Evolutionary conservation across 306 rosid species (phyloP).

Genomic region (Pachyrhizus erosus): DNA sequence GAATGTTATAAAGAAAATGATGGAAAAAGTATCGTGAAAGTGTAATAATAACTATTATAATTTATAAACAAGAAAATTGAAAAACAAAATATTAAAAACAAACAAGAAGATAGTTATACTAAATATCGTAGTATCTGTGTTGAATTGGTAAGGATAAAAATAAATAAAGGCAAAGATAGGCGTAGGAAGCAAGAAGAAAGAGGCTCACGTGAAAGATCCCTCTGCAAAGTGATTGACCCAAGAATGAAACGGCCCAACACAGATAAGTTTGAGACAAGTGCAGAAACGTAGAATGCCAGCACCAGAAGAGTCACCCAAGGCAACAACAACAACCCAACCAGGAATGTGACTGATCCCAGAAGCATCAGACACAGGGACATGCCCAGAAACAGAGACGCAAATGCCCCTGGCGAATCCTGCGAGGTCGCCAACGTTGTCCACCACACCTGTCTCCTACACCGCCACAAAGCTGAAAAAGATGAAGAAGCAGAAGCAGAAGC

Average conservation of each 20-base stretch:
- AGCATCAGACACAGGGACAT: conserved; percentile 55
- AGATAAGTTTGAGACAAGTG: not conserved
- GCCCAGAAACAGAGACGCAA: conserved; percentile 57
- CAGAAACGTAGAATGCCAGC: conserved; percentile 43
- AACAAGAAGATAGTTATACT: no score
- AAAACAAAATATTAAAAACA: no score
- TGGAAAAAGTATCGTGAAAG: no score
- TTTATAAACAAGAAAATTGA: no score
- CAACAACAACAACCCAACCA: not conserved
- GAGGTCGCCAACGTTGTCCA: not conserved
- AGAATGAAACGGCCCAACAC: not conserved
- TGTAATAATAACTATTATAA: no score
- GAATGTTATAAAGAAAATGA: no score
- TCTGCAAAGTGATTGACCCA: not conserved
- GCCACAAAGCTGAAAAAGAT: not conserved
- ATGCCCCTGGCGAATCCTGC: conserved; percentile 28
- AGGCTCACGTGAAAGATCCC: not conserved
- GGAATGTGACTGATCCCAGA: conserved; percentile 39
- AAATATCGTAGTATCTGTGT: no score
- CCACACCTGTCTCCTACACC: not conserved
- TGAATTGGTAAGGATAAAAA: no score
- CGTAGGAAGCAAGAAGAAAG: not conserved
- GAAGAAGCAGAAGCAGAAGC: not conserved
- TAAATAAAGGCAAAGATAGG: no score
- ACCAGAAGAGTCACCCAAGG: conserved; percentile 24